These are phyloP conservation scores for Nectriaceae sp. DNA, from an alignment of 2,329 filamentous ascomycete species.

Conservation along the genomic window DNA sequence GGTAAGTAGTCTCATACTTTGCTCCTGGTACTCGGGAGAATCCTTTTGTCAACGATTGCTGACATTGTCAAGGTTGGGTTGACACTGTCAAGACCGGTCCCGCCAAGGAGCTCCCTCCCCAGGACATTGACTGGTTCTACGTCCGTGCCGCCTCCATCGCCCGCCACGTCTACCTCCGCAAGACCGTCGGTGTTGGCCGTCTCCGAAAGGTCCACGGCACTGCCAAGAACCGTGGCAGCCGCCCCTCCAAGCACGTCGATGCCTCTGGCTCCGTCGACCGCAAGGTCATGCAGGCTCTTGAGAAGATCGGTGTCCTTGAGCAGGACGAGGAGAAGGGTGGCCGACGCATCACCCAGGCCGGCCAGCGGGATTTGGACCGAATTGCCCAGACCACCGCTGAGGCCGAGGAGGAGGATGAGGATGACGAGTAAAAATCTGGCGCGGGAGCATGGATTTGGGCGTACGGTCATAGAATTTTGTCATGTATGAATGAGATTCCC, in stretches of 20 bases:
- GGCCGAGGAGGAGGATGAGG: conserved; percentile 69
- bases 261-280: conserved; percentile 95
- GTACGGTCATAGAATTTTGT: conserved; percentile 42
- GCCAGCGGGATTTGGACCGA: conserved; percentile 98
- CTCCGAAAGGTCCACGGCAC: conserved; percentile 95
- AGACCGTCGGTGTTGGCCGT: conserved; percentile 98
- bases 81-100: conserved; percentile 98
- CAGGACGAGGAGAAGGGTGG: conserved; percentile 98
- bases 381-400: conserved; percentile 81
- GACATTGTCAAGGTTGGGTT: conserved; percentile 75
- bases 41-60: conserved; percentile 4
- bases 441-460: conserved; percentile 36
- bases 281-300: conserved; percentile 94
- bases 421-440: conserved; percentile 59
- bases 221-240: conserved; percentile 94
- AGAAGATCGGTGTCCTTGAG: conserved; percentile 99
- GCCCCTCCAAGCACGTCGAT: conserved; percentile 92
- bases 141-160: conserved; percentile 91
- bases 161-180: conserved; percentile 98
- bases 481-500: conserved; percentile 45
- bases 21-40: background rate
- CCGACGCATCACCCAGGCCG: conserved; percentile 95
- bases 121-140: conserved; percentile 97
- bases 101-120: conserved; percentile 95
- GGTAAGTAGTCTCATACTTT: conserved; percentile 63